These are phyloP conservation scores for Sideroxylon spinosum DNA, from an alignment of 179 eudicot species.

Conservation along the genomic window DNA sequence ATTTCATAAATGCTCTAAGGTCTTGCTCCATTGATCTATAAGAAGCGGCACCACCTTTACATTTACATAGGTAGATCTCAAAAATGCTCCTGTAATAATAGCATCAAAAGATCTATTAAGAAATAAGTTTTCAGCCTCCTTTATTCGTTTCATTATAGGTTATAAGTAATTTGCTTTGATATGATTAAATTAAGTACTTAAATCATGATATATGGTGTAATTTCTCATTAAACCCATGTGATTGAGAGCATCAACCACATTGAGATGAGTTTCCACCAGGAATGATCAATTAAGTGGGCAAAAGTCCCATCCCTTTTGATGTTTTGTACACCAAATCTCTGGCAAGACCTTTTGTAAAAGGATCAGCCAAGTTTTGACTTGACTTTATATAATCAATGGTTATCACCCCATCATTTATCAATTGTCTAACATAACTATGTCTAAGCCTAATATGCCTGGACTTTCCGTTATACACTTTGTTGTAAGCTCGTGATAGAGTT, in stretches of 20 bases:
- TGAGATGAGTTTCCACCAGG: too few species aligned
- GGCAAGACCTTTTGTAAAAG: background rate
- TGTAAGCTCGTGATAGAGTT: background rate
- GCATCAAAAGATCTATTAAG: background rate
- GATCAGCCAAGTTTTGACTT: slow-evolving; percentile 6
- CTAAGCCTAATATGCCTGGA: slow-evolving; percentile 5
- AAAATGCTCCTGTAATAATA: background rate
- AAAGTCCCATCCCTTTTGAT: too few species aligned
- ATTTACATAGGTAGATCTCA: background rate
- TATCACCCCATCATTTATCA: background rate
- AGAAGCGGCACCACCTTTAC: background rate
- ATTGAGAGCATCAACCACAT: too few species aligned
- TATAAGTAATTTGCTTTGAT: background rate
- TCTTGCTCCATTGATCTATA: background rate
- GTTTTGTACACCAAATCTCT: background rate
- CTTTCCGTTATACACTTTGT: background rate
- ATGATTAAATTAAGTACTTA: too few species aligned
- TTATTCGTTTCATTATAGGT: background rate
- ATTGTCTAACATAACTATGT: slow-evolving; percentile 1
- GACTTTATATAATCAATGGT: background rate
- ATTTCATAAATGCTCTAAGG: background rate
- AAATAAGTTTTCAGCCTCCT: background rate
- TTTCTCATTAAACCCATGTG: too few species aligned
- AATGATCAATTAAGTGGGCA: too few species aligned
- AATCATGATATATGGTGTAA: too few species aligned